Evolutionary conservation across 2,329 filamentous ascomycete genomes (phyloP).

Genomic region (Aspergillus tubingensis): DNA sequence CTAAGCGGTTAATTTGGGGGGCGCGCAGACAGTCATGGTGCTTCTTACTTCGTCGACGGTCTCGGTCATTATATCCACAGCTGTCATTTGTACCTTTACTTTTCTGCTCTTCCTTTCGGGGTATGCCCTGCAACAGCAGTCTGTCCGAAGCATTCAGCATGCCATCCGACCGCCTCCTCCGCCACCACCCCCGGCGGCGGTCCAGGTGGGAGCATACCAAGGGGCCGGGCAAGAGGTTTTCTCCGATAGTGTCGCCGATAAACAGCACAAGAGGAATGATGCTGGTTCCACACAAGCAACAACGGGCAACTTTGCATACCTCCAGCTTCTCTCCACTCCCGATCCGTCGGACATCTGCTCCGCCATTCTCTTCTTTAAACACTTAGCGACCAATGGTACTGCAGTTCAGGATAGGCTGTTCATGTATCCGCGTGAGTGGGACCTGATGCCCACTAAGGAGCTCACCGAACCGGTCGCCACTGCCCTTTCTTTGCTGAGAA

Average conservation of each 20-base stretch:
- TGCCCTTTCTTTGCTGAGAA: constrained; percentile 41
- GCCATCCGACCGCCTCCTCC: constrained; percentile 56
- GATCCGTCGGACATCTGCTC: constrained; percentile 50
- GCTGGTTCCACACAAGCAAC: neutral
- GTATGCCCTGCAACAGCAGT: constrained; percentile 84
- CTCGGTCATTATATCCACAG: constrained; percentile 46
- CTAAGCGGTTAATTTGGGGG: neutral
- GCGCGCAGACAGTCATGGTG: constrained; percentile 39
- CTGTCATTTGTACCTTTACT: constrained; percentile 72
- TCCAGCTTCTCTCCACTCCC: constrained; percentile 47
- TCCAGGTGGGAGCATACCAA: constrained; percentile 23
- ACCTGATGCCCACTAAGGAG: constrained; percentile 29
- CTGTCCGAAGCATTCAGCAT: constrained; percentile 72
- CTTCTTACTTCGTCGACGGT: constrained; percentile 49
- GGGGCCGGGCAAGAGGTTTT: constrained; percentile 22
- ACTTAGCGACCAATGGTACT: constrained; percentile 37
- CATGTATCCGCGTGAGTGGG: constrained; percentile 51
- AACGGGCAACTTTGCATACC: constrained; percentile 42
- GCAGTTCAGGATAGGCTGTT: constrained; percentile 45
- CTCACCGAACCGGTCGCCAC: constrained; percentile 30
- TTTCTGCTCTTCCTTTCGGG: constrained; percentile 82
- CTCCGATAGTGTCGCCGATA: constrained; percentile 9
- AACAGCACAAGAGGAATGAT: neutral
- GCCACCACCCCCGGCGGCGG: constrained; percentile 13
- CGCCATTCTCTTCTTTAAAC: constrained; percentile 47